phyloP scores from a whole-genome alignment of 2,329 filamentous ascomycete genomes.

The Xylariaceae sp. region DNA sequence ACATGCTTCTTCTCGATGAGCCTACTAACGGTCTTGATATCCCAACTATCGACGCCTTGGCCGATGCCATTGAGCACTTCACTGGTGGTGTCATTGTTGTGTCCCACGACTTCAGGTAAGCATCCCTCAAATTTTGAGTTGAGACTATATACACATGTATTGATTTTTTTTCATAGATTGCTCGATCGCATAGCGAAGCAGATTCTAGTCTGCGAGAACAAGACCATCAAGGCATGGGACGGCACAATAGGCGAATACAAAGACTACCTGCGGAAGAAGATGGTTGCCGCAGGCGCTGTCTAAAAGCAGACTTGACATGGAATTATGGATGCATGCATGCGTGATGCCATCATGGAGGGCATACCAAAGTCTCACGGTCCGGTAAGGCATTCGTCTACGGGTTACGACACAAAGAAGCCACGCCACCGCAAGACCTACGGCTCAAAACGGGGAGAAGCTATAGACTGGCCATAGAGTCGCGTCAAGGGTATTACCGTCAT shows the following conservation, averaged over 20 bases:
- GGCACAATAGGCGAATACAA: conserved; percentile 93
- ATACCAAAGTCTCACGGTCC: not conserved
- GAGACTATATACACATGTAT: conserved; percentile 5
- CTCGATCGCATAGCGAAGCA: conserved; percentile 99
- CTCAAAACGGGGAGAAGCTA: conserved; percentile 11
- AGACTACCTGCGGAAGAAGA: conserved; percentile 98
- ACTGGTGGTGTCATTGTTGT: conserved; percentile 96
- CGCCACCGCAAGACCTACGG: conserved; percentile 9
- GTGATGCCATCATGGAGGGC: not conserved
- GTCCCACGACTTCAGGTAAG: conserved; percentile 96
- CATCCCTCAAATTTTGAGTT: conserved; percentile 8
- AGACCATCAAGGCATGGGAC: conserved; percentile 84
- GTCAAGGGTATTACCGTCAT: conserved; percentile 9
- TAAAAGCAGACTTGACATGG: conserved; percentile 41
- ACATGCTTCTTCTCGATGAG: conserved; percentile 97
- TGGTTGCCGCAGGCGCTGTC: conserved; percentile 81
- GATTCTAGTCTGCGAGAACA: conserved; percentile 98
- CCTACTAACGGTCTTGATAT: conserved; percentile 99
- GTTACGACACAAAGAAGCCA: conserved; percentile 1
- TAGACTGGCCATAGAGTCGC: conserved; percentile 23
- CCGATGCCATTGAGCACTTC: conserved; percentile 95
- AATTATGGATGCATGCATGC: conserved; percentile 7
- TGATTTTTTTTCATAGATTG: conserved; percentile 51
- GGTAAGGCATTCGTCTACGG: not conserved
- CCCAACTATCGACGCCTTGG: conserved; percentile 93